These are phyloP conservation scores for Mortierella sp. DNA, from an alignment of 371 early-diverging fungal genomes.

Conservation along the genomic window DNA sequence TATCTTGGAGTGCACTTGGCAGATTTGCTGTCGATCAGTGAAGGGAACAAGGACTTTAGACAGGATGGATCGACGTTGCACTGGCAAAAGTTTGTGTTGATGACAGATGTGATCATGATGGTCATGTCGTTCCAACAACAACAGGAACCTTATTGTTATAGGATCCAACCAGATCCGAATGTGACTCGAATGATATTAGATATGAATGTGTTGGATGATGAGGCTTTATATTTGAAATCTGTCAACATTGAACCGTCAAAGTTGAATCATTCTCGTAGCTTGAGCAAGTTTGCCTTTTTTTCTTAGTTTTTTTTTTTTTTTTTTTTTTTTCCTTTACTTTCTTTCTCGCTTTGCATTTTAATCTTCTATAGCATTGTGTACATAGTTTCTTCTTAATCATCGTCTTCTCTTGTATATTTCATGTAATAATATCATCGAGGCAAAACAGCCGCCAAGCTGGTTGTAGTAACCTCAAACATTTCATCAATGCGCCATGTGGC, in stretches of 20 bases:
- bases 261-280: slow-evolving; percentile 46
- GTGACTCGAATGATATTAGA: slow-evolving; percentile 61
- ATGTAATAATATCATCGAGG: too few relatives aligned
- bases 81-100: slow-evolving; percentile 72
- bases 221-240: slow-evolving; percentile 62
- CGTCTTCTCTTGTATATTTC: too few relatives aligned
- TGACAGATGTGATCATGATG: slow-evolving; percentile 68
- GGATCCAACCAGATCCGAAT: slow-evolving; percentile 42
- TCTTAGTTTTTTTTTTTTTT: background rate
- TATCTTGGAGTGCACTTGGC: slow-evolving; percentile 67
- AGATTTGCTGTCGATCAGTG: slow-evolving; percentile 68
- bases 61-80: slow-evolving; percentile 70
- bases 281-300: slow-evolving; percentile 53
- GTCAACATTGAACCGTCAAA: slow-evolving; percentile 56
- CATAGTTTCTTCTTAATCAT: too few relatives aligned
- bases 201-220: slow-evolving; percentile 60
- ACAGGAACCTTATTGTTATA: too few relatives aligned
- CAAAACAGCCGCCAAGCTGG: too few relatives aligned
- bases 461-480: too few relatives aligned
- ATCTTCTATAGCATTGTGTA: too few relatives aligned
- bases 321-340: too few relatives aligned
- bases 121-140: slow-evolving; percentile 65
- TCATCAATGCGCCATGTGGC: too few relatives aligned
- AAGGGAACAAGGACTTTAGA: slow-evolving; percentile 71
- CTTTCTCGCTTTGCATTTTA: too few relatives aligned